Base-by-base conservation (phyloP, 2,329 filamentous ascomycete genomes). In the Aquanectria penicillioides region DNA sequence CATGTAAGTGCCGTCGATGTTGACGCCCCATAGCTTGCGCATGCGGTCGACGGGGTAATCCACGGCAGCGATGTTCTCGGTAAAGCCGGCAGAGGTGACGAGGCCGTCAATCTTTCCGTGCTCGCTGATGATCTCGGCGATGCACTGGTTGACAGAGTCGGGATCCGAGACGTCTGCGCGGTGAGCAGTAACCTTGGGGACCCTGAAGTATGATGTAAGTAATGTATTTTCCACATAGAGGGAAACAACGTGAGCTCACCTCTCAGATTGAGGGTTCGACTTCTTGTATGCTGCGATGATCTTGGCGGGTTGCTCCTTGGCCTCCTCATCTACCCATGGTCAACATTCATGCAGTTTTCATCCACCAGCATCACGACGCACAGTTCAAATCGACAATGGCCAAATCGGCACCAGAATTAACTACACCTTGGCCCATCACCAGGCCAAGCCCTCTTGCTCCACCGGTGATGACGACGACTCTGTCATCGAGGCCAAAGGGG, bases 1-100 rank as follows among this genome's bases (percentile, higher is more conserved):
- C 20, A 97, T 81, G 74, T 96, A 97, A 48, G 94, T 97, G 22
- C 94, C 94, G 70, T 88, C 92, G 1, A 97, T 93, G 62, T 97
- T 97, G 73, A 97, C 94, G 29, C 87, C 89, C 92, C 92, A 97
- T 6, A 97, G 86, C 81, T 96, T 96, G 77, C 94, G 88, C 78
- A 97, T 89, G 62, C 94, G 90, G 67, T 97, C 93, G 67, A 94
- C 87, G 1, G 94, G 93, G 77, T 98, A 98, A 64, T 89, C 87
- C 68, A 93, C 90, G 47, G 94, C 94, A 68, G 95, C 90, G 72
- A 93, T 95, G 80, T 97, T 97, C 80, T 97, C 94, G 8, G 92
- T 94, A 79, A 98, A 97, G 20, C 94, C 94, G 41, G 94, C 94
- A 7, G 92, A 96, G 17, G 94, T 97, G 67, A 98, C 93, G n/a